These are phyloP conservation scores for Salix dunnii DNA, from an alignment of 345 rosid genomes.

Conservation along the genomic window DNA sequence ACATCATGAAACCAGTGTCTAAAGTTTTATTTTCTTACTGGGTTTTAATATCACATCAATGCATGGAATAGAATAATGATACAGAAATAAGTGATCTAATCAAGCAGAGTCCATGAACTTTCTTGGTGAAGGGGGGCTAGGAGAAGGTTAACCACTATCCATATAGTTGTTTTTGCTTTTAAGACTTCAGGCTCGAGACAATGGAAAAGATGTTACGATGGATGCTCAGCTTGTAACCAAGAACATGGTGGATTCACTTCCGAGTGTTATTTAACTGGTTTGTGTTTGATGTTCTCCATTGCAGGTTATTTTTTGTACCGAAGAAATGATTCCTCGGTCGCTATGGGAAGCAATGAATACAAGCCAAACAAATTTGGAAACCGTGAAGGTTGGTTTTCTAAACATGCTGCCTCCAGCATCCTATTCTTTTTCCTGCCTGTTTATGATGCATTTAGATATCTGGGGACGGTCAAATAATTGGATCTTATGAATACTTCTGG, in stretches of 20 bases:
- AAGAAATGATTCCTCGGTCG: constrained; percentile 60
- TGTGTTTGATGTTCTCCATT: neutral
- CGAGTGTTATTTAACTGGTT: neutral
- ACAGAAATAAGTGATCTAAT: too few species aligned
- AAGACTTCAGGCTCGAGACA: too few species aligned
- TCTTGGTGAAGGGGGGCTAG: too few species aligned
- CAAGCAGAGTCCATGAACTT: too few species aligned
- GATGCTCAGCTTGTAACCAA: too few species aligned
- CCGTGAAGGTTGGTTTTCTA: constrained; percentile 45
- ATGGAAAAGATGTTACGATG: too few species aligned
- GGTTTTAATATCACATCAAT: too few species aligned
- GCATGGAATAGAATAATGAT: too few species aligned
- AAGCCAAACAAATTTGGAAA: constrained; percentile 56
- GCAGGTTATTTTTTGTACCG: constrained; percentile 69
- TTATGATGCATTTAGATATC: neutral
- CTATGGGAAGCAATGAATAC: constrained; percentile 79
- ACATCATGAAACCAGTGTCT: neutral
- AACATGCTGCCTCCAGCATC: neutral
- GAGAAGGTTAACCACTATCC: too few species aligned
- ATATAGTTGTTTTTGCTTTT: too few species aligned
- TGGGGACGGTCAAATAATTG: neutral
- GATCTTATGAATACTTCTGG: neutral
- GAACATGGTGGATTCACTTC: too few species aligned
- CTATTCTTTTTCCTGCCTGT: neutral
- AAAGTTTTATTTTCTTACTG: too few species aligned